Percentiles rank a stretch among this genome's conserved stretches.
Evolutionary conservation across 495 filamentous ascomycete genomes (phyloP).

Genomic region (Ascobolus immersus): DNA sequence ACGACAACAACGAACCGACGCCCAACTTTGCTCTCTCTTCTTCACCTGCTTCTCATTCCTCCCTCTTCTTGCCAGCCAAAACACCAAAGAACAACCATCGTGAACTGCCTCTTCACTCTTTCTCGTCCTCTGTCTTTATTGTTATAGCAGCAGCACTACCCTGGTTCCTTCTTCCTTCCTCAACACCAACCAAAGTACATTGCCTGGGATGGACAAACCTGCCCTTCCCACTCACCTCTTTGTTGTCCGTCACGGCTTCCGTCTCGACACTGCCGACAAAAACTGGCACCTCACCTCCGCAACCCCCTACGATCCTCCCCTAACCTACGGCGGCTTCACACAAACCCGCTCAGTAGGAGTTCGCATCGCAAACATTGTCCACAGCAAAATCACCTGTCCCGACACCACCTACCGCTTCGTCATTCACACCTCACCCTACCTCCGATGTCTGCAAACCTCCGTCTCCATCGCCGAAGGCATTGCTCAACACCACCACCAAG

Average conservation of each 20-base stretch:
- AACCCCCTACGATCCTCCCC: slow-evolving; percentile 81
- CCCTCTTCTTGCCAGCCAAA: too few relatives aligned
- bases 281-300: slow-evolving; percentile 89
- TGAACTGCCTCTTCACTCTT: too few relatives aligned
- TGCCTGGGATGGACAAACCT: background rate
- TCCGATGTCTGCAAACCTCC: slow-evolving; percentile 80
- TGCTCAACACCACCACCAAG: slow-evolving; percentile 30
- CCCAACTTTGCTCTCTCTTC: too few relatives aligned
- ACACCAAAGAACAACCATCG: too few relatives aligned
- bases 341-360: slow-evolving; percentile 56
- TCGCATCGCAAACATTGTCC: slow-evolving; percentile 51
- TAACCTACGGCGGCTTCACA: slow-evolving; percentile 84
- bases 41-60: too few relatives aligned
- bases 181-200: too few relatives aligned
- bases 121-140: too few relatives aligned
- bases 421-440: slow-evolving; percentile 75
- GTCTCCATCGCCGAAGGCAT: slow-evolving; percentile 75
- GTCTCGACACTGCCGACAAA: slow-evolving; percentile 78
- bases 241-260: slow-evolving; percentile 41
- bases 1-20: too few relatives aligned
- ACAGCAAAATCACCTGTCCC: slow-evolving; percentile 16
- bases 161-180: too few relatives aligned
- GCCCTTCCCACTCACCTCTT: slow-evolving; percentile 11
- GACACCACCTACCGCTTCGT: slow-evolving; percentile 30
- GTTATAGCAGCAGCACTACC: too few relatives aligned